Evolutionary conservation across 164 flowering plant species (phyloP).

Genomic region (Nymphaea colorata): DNA sequence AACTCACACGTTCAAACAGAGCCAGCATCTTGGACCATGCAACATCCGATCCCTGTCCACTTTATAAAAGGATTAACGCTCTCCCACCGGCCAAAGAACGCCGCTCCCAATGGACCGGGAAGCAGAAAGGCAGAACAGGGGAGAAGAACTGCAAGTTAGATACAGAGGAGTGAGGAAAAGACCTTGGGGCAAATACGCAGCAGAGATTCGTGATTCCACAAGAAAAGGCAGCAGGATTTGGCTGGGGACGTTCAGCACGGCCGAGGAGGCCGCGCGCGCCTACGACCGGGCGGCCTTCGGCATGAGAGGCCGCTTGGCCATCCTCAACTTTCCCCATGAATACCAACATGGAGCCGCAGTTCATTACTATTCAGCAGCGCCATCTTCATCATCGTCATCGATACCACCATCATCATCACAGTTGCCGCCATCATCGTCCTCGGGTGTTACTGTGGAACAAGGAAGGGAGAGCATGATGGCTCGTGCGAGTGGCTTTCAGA

Average conservation of each 20-base stretch:
- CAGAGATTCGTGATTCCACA: neutral
- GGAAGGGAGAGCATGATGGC: too few species aligned
- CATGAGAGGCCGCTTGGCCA: conserved; percentile 5
- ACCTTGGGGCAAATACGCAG: conserved; percentile 1
- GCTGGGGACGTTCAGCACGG: conserved; percentile 4
- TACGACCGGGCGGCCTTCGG: neutral
- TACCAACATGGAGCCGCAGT: neutral
- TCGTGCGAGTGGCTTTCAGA: neutral
- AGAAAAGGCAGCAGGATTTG: neutral
- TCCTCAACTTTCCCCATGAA: conserved; percentile 1
- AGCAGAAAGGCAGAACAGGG: too few species aligned
- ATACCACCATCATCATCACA: neutral
- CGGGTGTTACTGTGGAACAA: neutral
- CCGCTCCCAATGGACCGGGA: too few species aligned
- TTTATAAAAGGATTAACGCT: too few species aligned
- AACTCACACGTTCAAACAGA: too few species aligned
- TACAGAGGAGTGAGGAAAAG: neutral
- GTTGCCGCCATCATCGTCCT: neutral
- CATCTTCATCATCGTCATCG: neutral
- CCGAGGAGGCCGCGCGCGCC: conserved; percentile 1
- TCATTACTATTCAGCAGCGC: neutral
- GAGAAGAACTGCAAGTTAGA: neutral
- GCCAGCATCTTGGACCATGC: too few species aligned
- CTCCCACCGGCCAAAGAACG: too few species aligned
- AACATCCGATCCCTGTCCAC: too few species aligned